Base-by-base conservation (phyloP, 192 early-diverging fungal genomes). In the Coemansia sp. region DNA sequence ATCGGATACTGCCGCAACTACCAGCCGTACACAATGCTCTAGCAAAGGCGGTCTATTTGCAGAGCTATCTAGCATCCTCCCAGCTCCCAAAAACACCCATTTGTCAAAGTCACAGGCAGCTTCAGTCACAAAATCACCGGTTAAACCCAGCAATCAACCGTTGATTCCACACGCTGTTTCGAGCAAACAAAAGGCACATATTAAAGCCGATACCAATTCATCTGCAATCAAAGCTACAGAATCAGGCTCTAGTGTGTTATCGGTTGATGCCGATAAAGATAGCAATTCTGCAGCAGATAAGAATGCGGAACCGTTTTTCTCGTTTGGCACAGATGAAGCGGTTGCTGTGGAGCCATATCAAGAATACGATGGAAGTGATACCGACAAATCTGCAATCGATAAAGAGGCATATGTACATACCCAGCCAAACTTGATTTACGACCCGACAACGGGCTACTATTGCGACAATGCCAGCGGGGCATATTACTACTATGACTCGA, bases 361-460 rank as follows among this genome's bases (percentile, higher is more conserved):
- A 20, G 53, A 57, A 39, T 28, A 55, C 3, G 26, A 41, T 30
- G n/a, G 5, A 16, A 53, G 43, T n/a, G 44, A 46, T 26, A 52
- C 13, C 30, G 55, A 50, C 20, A 15, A 33, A 6, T 13, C 35
- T 10, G 33, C 36, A 19, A 52, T 21, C 50, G 50, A 52, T 52
- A 52, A 20, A 20, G 35, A 16, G 19, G 35, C 9, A 18, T 18
- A 16, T 28, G 44, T 15, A 9, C 55, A 57, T 43, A 6, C 8
- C 3, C 50, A 52, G 36, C 19, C 20, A 20, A 13, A 8, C 19
- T 26, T 77, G 46, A 37, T 59, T 37, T 78, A 78, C 20, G 74
- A 78, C 48, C 66, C 68, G 28, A 57, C 44, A 23, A 70, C 63
- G 44, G 74, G 74, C 12, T 78, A 78, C 21, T 78, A 78, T 36